Conservation (phyloP, 1,284 basidiomycete species). For the Microbotryomycetes sp. region DNA sequence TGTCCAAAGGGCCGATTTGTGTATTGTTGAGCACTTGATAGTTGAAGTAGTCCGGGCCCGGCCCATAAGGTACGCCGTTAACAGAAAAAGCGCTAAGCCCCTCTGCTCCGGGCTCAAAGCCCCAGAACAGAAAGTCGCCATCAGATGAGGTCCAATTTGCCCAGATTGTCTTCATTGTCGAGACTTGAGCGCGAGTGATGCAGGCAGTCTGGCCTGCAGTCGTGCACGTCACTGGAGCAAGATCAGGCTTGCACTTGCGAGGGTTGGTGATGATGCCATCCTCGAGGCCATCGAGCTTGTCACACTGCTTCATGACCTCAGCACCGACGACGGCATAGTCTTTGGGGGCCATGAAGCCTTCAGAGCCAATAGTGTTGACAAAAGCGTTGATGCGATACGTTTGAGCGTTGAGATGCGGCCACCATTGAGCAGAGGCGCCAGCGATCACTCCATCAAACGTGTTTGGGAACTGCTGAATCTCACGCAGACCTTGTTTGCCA, state of each 20-base stretch:
- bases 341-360: conserved; percentile 15
- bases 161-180: conserved; percentile 31
- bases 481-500: conserved; percentile 33
- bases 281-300: conserved; percentile 36
- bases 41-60: conserved; percentile 19
- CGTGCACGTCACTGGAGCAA: conserved; percentile 19
- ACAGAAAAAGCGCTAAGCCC: conserved; percentile 15
- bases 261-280: conserved; percentile 37
- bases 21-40: conserved; percentile 29
- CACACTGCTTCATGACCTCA: conserved; percentile 36
- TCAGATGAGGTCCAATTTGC: conserved; percentile 9
- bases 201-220: conserved; percentile 12
- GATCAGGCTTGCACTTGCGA: conserved; percentile 27
- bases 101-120: conserved; percentile 30
- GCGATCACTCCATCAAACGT: conserved; percentile 35
- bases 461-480: conserved; percentile 20
- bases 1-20: background rate
- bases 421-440: conserved; percentile 31
- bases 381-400: conserved; percentile 28
- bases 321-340: conserved; percentile 30
- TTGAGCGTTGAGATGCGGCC: conserved; percentile 18
- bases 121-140: conserved; percentile 21
- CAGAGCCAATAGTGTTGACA: conserved; percentile 22
- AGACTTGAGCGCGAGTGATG: conserved; percentile 19
- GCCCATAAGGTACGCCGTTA: conserved; percentile 13